Evolutionary conservation across 305 asterid genomes (phyloP).

Genomic region (Withania somnifera): DNA sequence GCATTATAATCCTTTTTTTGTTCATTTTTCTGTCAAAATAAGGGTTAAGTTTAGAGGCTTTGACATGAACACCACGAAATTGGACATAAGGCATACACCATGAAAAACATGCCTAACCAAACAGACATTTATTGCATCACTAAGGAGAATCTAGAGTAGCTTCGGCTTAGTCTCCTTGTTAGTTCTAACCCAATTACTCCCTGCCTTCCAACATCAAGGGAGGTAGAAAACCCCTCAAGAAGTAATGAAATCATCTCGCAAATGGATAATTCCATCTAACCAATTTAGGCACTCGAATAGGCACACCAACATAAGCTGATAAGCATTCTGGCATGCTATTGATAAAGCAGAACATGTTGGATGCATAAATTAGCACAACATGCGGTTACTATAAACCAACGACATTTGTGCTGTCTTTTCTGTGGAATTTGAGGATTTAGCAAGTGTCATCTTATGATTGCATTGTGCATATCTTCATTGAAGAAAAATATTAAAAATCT

Average conservation of each 20-base stretch:
- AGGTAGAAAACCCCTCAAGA: neutral
- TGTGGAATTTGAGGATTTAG: neutral
- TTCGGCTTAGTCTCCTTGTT: neutral
- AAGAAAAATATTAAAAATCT: neutral
- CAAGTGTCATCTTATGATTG: neutral
- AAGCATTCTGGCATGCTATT: neutral
- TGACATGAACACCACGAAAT: neutral
- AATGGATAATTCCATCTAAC: neutral
- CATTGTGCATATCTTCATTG: neutral
- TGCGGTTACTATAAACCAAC: neutral
- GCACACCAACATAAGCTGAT: neutral
- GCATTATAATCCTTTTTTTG: too few relatives aligned
- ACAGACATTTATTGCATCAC: neutral
- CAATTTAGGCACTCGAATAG: neutral
- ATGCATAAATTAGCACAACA: neutral
- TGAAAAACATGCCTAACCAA: neutral
- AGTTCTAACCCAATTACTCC: neutral
- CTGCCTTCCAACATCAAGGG: neutral
- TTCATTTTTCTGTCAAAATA: too few relatives aligned
- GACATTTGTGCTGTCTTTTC: neutral
- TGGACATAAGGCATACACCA: neutral
- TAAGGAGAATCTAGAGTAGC: neutral
- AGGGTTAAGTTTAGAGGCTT: neutral
- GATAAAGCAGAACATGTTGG: neutral
- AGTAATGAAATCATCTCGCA: neutral